Evolutionary conservation across 441 rosid species (phyloP).

Genomic region (Aleurites moluccanus): DNA sequence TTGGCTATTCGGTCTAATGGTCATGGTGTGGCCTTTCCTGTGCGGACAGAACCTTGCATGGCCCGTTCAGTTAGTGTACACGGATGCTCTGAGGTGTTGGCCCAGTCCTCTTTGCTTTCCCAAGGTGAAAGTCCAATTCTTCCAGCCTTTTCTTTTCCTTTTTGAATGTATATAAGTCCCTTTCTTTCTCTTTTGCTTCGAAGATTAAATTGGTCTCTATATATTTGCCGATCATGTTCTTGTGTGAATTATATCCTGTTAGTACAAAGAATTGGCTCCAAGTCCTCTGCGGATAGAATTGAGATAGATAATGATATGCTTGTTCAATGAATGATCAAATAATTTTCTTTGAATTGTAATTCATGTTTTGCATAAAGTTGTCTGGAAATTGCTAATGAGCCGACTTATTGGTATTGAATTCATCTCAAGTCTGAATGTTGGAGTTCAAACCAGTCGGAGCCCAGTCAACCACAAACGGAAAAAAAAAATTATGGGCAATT

Average conservation of each 20-base stretch:
- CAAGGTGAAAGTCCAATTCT: slow-evolving; percentile 49
- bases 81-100: slow-evolving; percentile 69
- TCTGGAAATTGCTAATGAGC: not conserved
- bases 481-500: not conserved
- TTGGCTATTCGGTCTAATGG: slow-evolving; percentile 41
- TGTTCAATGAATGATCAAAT: too few species aligned
- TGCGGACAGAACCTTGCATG: slow-evolving; percentile 65
- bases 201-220: slow-evolving; percentile 5
- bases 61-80: slow-evolving; percentile 91
- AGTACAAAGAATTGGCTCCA: too few species aligned
- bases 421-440: too few species aligned
- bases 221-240: not conserved
- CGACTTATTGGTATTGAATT: too few species aligned
- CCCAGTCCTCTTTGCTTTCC: slow-evolving; percentile 37
- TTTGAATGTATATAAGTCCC: not conserved
- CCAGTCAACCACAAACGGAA: too few species aligned
- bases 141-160: not conserved
- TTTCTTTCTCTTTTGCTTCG: slow-evolving; percentile 1
- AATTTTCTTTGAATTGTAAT: not conserved
- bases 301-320: not conserved
- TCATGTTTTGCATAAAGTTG: not conserved
- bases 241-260: not conserved
- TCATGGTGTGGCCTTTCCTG: slow-evolving; percentile 42
- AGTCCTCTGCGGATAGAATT: not conserved
- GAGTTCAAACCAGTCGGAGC: too few species aligned